Evolutionary conservation across 768 basidiomycete genomes (phyloP), one percentile per base, ranked within the genome.

Genomic region (Boletus edulis): DNA sequence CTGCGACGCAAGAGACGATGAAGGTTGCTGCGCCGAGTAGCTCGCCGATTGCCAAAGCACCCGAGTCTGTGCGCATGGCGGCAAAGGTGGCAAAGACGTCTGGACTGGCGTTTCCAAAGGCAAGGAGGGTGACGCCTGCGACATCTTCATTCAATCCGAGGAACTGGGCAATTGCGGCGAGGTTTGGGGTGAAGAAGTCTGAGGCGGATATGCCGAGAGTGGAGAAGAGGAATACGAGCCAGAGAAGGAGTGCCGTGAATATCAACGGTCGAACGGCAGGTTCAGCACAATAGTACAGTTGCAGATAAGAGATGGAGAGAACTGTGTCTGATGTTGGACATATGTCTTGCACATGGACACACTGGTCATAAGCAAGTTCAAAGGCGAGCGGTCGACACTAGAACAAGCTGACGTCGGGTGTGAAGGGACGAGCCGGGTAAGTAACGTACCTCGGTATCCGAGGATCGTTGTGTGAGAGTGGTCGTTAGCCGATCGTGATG

Each of bases 151-250:
- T 90, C 40, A 99, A 73, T 0, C 94, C 89, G 5, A 99, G 81
- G 5, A 91, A 74, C 47, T 87, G 81, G 0, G 96, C 86, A 32
- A 98, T 88, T 1, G 95, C 92, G 0, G 90, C 89, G 18, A 99
- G 81, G 70, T 99, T 98, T 1, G 95, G 95, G 49, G 91, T 94
- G 79, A 98, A 98, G 75, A 98, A 98, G 72, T 98, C 96, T 17
- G 94, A 91, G 7, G 96, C 94, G 59, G 86, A 87, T 68, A 97
- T 97, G 5, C 94, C 94, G 35, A 98, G 87, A 35, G 91, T 95
- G 20, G 94, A 94, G 76, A 99, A 98, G 50, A 99, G 85, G 76
- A 98, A 97, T 27, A 85, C 61, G 17, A 94, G 81, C 93, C 93
- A 96, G 20, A 88, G 41, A 9, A 91, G 58, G 57, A 94, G 80